Evolutionary conservation across 2,329 filamentous ascomycete species (phyloP), one percentile per base, ranked within the genome.

Genomic region (Aspergillus ustus): DNA sequence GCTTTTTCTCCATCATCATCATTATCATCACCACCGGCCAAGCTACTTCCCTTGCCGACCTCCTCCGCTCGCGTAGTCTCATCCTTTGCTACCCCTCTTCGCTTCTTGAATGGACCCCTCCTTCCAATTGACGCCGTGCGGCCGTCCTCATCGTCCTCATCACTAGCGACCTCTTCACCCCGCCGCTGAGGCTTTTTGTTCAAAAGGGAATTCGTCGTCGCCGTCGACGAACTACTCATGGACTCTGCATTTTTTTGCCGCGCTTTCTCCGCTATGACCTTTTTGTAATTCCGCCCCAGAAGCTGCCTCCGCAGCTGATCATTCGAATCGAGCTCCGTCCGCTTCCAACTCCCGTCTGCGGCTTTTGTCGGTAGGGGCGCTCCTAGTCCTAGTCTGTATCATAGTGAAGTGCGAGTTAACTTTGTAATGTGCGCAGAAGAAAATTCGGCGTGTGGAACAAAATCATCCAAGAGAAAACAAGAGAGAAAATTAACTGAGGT

Each of bases 291-390:
- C 62, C 71, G 75, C 4, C 80, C 80, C 22, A 83, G 71, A 4
- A 83, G 70, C 59, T 81, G 79, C 67, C 75, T 79, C 55, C 80
- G 76, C 40, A 83, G 61, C 62, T 77, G 73, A 58, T 82, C 81
- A 46, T 82, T 79, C 1, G 77, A 76, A 59, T 73, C 73, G 19
- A 78, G 70, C 60, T 79, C 75, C 7, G 72, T 75, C 46, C 76
- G 73, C 52, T 78, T 78, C 68, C 73, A 77, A 62, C 72, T 75
- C 58, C 76, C 73, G 56, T 80, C 77, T 2, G 73, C 73, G 40
- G 75, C 72, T 67, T 74, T 74, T 61, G 75, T 68, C 19, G 81
- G 81, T 50, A 81, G 69, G 8, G 80, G 77, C 17, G 80, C 80
- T 40, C 81, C 81, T n/a, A 83, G 69, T 37, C 81, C 81, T 62